Evolutionary conservation across 805 yeast genomes (phyloP), one percentile per base, ranked within the genome.

Genomic region (Pachysolen tannophilus): DNA sequence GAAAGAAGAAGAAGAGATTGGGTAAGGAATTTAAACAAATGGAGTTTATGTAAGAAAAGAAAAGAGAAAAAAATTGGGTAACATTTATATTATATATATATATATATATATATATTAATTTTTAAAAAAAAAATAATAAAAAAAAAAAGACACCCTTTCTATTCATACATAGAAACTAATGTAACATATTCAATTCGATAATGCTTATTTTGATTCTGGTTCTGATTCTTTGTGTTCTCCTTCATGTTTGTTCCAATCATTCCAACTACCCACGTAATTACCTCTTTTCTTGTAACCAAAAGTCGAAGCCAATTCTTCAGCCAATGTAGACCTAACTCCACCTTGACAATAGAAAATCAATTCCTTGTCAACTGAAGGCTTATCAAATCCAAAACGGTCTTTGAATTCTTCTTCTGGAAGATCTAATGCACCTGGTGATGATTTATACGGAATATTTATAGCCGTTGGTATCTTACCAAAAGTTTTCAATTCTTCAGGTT

Each of bases 371-470:
- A 63, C 57, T 6, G 61, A 47, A 3, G 98, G 98, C 63, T 90
- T 90, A 10, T 66, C 67, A 50, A 87, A 78, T 10, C 94, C 90
- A 61, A 88, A 86, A 31, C 74, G 66, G 25, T 82, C 83, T 48
- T 75, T 70, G 50, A 92, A 90, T 45, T 84, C 95, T 36, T 83
- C 94, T 5, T 71, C 69, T 1, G 78, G 59, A 33, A 90, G 70
- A 32, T 84, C 86, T 41, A 90, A 67, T 0, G 97, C 97, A 15
- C 95, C 95, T 0, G 97, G 97, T 9, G 88, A 74, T 4, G 92
- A 75, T 52, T 86, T 86, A 61, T 78, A 80, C 14, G 98, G 97
- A 39, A 90, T 72, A 53, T 92, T 92, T 38, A 88, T 58, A 5
- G 97, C 80, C 10, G 75, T 71, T 20, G 96, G 96, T 47, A 90